Evolutionary conservation across 2,329 filamentous ascomycete species (phyloP).

Genomic region (Aspergillus hiratsukae): DNA sequence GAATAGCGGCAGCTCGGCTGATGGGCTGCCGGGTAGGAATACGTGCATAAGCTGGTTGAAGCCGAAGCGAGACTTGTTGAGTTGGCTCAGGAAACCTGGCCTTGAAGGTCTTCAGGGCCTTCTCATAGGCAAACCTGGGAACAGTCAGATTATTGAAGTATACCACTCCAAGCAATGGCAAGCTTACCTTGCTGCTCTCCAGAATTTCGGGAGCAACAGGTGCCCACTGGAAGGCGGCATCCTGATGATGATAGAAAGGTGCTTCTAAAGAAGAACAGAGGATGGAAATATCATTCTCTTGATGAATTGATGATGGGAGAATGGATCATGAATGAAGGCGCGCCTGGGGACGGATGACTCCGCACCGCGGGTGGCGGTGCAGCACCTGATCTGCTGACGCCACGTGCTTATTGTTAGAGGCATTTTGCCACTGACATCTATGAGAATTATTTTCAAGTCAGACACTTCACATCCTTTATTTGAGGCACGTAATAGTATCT

Average conservation of each 20-base stretch:
- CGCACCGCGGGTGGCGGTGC: constrained; percentile 23
- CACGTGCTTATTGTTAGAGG: constrained; percentile 8
- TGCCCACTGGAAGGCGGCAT: constrained; percentile 49
- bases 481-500: not conserved
- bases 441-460: not conserved
- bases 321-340: constrained; percentile 7
- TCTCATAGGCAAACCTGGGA: constrained; percentile 45
- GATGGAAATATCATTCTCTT: constrained; percentile 15
- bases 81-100: constrained; percentile 39
- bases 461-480: not conserved
- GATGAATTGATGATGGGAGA: constrained; percentile 11
- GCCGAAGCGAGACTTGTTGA: constrained; percentile 41
- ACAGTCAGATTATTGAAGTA: constrained; percentile 19
- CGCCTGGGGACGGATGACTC: constrained; percentile 23
- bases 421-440: not conserved
- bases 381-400: constrained; percentile 16
- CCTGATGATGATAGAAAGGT: constrained; percentile 13
- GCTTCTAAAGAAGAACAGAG: constrained; percentile 5
- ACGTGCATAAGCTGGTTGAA: constrained; percentile 58
- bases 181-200: constrained; percentile 45
- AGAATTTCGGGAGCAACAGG: constrained; percentile 47
- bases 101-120: constrained; percentile 41
- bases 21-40: constrained; percentile 55
- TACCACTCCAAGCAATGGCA: constrained; percentile 5
- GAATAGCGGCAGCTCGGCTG: constrained; percentile 58